Percentiles rank a stretch among this genome's conserved stretches.
Conservation (phyloP, 768 basidiomycete genomes). For the Tylopilus vinaceipallidus region DNA sequence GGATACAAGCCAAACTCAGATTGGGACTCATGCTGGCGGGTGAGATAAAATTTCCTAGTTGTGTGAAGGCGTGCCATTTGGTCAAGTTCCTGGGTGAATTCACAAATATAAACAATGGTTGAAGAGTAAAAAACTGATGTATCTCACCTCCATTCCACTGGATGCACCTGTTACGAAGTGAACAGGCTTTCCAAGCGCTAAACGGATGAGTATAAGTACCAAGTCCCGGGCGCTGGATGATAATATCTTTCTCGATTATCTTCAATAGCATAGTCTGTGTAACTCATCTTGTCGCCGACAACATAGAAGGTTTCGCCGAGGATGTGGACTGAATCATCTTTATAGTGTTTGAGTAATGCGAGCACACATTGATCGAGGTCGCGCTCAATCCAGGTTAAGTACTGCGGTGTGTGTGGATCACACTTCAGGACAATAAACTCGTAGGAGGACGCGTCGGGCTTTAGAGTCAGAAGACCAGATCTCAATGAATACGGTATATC, state of each 20-base stretch:
- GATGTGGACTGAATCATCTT: slow-evolving; percentile 15
- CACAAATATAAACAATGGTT: neutral
- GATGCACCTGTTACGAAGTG: slow-evolving; percentile 18
- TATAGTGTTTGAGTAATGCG: slow-evolving; percentile 25
- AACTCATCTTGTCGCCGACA: slow-evolving; percentile 21
- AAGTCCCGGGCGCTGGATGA: neutral
- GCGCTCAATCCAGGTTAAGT: slow-evolving; percentile 22
- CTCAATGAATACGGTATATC: neutral
- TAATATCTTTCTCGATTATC: slow-evolving; percentile 19
- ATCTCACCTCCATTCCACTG: slow-evolving; percentile 19
- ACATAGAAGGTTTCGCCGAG: slow-evolving; percentile 25
- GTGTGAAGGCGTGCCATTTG: slow-evolving; percentile 21
- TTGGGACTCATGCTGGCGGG: slow-evolving; percentile 21
- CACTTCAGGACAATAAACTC: slow-evolving; percentile 22
- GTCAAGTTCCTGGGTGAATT: slow-evolving; percentile 18
- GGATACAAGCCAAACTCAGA: slow-evolving; percentile 26
- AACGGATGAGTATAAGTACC: neutral
- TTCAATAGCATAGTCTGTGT: slow-evolving; percentile 13
- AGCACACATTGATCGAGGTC: slow-evolving; percentile 24
- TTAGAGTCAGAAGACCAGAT: slow-evolving; percentile 3
- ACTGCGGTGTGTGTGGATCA: slow-evolving; percentile 15
- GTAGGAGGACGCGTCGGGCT: slow-evolving; percentile 13
- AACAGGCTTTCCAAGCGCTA: slow-evolving; percentile 29
- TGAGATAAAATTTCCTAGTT: neutral
- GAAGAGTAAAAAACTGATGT: neutral